Percentiles rank a stretch among this genome's conserved stretches.
phyloP scores from a whole-genome alignment of 768 basidiomycete species.

The Tulasnella calospora region DNA sequence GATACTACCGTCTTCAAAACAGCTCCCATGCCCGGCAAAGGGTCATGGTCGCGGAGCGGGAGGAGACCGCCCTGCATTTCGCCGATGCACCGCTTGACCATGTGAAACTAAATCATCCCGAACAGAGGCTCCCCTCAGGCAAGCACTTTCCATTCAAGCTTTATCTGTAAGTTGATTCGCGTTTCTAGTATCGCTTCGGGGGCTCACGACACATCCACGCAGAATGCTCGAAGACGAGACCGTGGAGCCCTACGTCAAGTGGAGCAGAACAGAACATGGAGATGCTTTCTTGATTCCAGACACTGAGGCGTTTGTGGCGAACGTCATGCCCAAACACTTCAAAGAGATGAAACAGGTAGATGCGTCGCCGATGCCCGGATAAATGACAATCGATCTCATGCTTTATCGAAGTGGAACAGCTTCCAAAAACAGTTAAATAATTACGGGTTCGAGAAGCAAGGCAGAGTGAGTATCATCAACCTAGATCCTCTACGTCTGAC shows the following conservation, averaged over 20 bases:
- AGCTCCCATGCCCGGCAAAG: background rate
- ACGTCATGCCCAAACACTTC: background rate
- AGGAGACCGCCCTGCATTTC: background rate
- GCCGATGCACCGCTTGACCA: too few relatives aligned
- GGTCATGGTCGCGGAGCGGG: too few relatives aligned
- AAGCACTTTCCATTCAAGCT: background rate
- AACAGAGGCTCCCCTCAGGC: background rate
- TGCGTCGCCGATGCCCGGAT: background rate
- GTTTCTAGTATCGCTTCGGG: background rate
- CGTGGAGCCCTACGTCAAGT: background rate
- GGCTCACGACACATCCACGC: background rate
- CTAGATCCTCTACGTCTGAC: background rate
- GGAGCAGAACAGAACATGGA: background rate
- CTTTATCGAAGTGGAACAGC: background rate
- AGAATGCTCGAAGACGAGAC: background rate
- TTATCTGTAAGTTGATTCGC: background rate
- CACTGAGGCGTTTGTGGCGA: background rate
- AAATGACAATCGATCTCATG: background rate
- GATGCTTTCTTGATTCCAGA: background rate
- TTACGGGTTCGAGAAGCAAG: background rate
- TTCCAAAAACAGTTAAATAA: background rate
- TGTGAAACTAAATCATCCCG: background rate
- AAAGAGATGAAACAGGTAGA: background rate
- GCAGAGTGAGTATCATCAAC: background rate
- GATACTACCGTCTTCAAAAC: background rate